Evolutionary conservation across 2,329 filamentous ascomycete species (phyloP), one percentile per base, ranked within the genome.

Genomic region (Rhytidhysteron rufulum): DNA sequence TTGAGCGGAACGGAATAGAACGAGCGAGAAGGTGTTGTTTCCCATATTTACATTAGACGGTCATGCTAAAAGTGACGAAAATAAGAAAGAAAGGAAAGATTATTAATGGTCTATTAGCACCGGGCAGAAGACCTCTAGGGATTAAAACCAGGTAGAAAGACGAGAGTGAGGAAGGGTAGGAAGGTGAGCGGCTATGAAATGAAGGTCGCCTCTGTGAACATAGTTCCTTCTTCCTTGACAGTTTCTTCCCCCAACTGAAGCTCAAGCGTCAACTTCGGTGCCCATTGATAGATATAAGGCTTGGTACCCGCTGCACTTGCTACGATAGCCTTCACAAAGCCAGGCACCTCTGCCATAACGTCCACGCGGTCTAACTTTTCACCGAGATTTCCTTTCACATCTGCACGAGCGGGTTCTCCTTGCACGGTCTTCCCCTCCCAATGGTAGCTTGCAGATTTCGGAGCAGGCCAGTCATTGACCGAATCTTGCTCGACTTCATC

Each of bases 241-340:
- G 90, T 85, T 55, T 87, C 76, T 43, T 89, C 89, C 35, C 86
- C 89, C 48, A 91, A 76, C 68, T 90, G 93, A 54, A 98, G 58
- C 74, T 93, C 91, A 53, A 98, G 71, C 13, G 79, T 79, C 42
- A 88, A 75, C 57, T 79, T 79, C 42, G 86, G 85, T 15, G 75
- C 76, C 67, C 83, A 97, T 85, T 95, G 93, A 70, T 96, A 98
- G 56, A 98, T 97, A 67, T 96, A 98, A 4, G 93, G 93, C 73
- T 89, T 93, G 20, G 93, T 95, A 47, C 93, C 93, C 3, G 85
- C 88, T 10, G 91, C 88, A 49, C 80, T 84, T 31, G 87, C 87
- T 19, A 95, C 89, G 61, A 98, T 88, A 54, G 83, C 83, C 79
- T 98, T 98, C 66, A 98, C 84, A 57, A 98, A 95, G 21, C 85